Base-by-base conservation (phyloP, 345 rosid species). In the Salix brachista region DNA sequence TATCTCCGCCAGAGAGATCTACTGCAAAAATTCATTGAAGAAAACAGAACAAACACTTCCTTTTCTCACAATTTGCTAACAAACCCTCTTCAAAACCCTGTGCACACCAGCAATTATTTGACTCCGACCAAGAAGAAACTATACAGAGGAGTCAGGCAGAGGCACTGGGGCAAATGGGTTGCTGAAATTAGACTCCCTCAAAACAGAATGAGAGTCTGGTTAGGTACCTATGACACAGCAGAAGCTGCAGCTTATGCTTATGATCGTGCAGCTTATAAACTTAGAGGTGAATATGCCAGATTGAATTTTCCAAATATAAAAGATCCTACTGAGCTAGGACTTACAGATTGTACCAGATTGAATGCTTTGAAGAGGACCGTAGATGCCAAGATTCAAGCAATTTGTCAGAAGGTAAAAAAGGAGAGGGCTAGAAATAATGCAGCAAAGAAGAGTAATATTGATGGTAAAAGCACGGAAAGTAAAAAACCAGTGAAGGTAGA, bases 131-230 rank as follows among this genome's bases (percentile, higher is more conserved):
- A 80, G 90, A 90, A 89, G 89, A 96, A 96, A 77, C 87, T 91
- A 30, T 96, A 96, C 92, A 86, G 98, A 76, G 99, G 99, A 78
- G 99, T 96, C 79, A 91, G 99, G 75, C 99, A 96, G 90, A 89
- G 99, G 77, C 98, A 92, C 65, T 91, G 98, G 98, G 99, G 99
- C 6, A 96, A 93, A 87, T 96, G 99, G 99, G 99, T 96, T 23
- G 98, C 99, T 1, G 99, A 96, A 82, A 93, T 96, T 69, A 85
- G 99, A 76, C 84, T 93, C 11, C 99, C 99, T 2, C 99, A 96
- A 75, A 96, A 96, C 86, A 91, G 98, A 84, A 89, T 88, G 85
- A 89, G 99, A 32, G 94, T 96, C 26, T 93, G 99, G 99, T 80
- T 96, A 42, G 99, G 99, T 10, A 96, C 99, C 75, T 96, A 91